phyloP scores from a whole-genome alignment of 129 eudicot genomes.

The Calendula officinalis region DNA sequence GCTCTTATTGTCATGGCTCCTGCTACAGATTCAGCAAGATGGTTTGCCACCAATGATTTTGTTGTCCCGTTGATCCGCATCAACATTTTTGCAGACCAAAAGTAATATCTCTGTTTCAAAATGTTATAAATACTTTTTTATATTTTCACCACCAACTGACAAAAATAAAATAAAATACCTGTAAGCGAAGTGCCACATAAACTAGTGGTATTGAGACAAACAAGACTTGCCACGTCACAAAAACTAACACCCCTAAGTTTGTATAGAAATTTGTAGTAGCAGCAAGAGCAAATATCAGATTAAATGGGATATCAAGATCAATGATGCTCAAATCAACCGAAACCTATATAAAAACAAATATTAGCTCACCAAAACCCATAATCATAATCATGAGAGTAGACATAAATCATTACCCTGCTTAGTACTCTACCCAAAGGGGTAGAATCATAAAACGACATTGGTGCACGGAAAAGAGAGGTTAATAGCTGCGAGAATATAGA shows the following conservation, averaged over 20 bases:
- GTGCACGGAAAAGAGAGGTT: constrained; percentile 86
- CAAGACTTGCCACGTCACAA: constrained; percentile 88
- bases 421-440: constrained; percentile 97
- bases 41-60: constrained; percentile 81
- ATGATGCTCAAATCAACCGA: constrained; percentile 85
- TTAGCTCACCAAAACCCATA: constrained; percentile 9
- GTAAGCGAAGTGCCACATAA: constrained; percentile 63
- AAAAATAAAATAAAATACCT: constrained; percentile 47
- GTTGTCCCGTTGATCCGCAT: constrained; percentile 90
- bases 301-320: constrained; percentile 88
- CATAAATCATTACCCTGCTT: constrained; percentile 57
- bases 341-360: constrained; percentile 42
- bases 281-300: constrained; percentile 52
- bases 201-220: constrained; percentile 74
- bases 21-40: constrained; percentile 85
- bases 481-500: constrained; percentile 71
- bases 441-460: constrained; percentile 96
- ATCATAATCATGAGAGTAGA: not conserved
- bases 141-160: not conserved
- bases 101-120: constrained; percentile 62
- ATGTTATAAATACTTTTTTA: constrained; percentile 1
- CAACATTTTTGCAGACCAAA: constrained; percentile 74
- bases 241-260: constrained; percentile 63
- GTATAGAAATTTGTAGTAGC: constrained; percentile 54
- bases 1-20: constrained; percentile 89